phyloP scores from a whole-genome alignment of 164 flowering plant genomes.

The Annona squamosa region DNA sequence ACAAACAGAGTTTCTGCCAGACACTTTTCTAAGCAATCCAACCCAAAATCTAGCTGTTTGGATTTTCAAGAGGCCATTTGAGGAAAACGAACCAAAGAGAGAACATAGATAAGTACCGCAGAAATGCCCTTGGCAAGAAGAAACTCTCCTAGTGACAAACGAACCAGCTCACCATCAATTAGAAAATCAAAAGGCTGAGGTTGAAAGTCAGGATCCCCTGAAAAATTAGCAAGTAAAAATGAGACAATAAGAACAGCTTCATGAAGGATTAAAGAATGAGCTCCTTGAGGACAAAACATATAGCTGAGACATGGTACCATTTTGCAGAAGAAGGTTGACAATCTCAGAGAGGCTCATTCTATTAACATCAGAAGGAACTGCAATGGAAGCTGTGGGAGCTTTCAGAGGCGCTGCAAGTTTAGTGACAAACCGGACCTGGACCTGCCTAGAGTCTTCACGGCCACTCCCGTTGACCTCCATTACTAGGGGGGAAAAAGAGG shows the following conservation, averaged over 20 bases:
- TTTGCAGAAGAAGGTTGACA: slow-evolving; percentile 60
- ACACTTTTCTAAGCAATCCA: too few relatives aligned
- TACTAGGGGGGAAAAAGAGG: background rate
- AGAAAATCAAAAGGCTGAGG: slow-evolving; percentile 77
- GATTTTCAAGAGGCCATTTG: too few relatives aligned
- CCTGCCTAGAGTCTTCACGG: slow-evolving; percentile 36
- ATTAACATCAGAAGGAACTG: slow-evolving; percentile 65
- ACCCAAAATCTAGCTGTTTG: too few relatives aligned
- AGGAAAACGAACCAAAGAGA: background rate
- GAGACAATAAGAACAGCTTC: background rate
- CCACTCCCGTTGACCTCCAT: slow-evolving; percentile 17
- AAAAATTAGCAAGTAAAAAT: background rate
- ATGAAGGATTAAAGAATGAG: background rate
- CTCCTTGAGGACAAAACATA: background rate
- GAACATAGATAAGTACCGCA: slow-evolving; percentile 42
- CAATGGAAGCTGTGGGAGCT: slow-evolving; percentile 52
- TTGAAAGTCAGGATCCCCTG: slow-evolving; percentile 61
- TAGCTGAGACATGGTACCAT: slow-evolving; percentile 27
- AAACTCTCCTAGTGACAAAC: slow-evolving; percentile 83
- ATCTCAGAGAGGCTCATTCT: slow-evolving; percentile 68
- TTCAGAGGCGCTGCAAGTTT: slow-evolving; percentile 54
- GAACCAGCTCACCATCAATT: slow-evolving; percentile 73
- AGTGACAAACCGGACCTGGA: slow-evolving; percentile 82
- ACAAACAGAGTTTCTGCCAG: too few relatives aligned
- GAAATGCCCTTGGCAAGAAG: slow-evolving; percentile 90